Base-by-base conservation (phyloP, 169 alveolate species). In the Plasmodium knowlesi region DNA sequence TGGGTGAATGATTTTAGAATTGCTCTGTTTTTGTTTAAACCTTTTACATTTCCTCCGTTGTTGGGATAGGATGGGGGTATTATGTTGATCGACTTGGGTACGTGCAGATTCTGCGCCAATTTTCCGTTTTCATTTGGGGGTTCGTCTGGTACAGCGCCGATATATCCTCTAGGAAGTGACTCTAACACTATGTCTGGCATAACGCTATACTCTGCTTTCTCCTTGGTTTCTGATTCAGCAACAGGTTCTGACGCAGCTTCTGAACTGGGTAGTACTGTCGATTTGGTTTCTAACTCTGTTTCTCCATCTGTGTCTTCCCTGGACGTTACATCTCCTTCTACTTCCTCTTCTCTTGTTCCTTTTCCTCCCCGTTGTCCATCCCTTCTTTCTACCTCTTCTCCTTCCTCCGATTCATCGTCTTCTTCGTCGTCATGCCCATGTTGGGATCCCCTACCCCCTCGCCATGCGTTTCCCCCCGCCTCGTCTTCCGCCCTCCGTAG, bases 1-100 rank as follows among this genome's bases (percentile, higher is more conserved):
- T 79, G 37, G 32, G 30, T 79, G 28, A 78, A 14, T 6, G 94
- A 89, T 57, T 79, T 89, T 41, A 89, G 72, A 8, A 89, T 61
- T 4, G 41, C 71, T 39, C 25, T 41, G 39, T 79, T 79, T 61
- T 89, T 88, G 5, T 74, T 79, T 19, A 25, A 83, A 25, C 22
- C 22, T 16, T 22, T 37, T 12, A 61, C 32, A 2, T 4, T 46
- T 8, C 16, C 46, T 57, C 16, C 34, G 14, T 32, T 22, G 10
- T 5, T 37, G 43, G n/a, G 3, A 9, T 67, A 16, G 72, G 4
- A 76, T 1, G 22, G 12, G 28, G 37, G 5, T 22, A 14, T 0
- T 22, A 9, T n/a, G 39, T 37, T n/a, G 37, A n/a, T 2, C 46
- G 43, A 5, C 22, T 81, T 81, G n/a, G 0, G 6, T 9, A 1